Conservation (phyloP, 108 stramenopile genomes). For the Nitzschia sp. region DNA sequence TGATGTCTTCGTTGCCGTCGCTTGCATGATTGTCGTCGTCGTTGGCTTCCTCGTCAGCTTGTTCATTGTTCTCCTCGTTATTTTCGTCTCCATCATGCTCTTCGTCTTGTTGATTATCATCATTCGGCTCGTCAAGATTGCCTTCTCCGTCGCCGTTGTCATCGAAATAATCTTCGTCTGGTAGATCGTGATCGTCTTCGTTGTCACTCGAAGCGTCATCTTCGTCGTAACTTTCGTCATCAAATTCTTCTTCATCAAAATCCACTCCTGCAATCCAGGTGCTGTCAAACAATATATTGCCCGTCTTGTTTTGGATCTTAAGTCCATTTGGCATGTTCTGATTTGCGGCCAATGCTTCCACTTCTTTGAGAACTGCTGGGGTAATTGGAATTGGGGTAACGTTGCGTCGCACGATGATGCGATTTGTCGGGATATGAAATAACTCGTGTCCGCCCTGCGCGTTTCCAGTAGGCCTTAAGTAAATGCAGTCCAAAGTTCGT, state of each 20-base stretch:
- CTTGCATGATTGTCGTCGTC: too few relatives aligned
- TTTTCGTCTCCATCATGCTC: conserved; percentile 1
- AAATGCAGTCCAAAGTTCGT: conserved; percentile 37
- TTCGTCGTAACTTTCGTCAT: conserved; percentile 2
- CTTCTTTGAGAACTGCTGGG: too few relatives aligned
- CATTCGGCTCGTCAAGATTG: neutral
- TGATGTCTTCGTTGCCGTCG: too few relatives aligned
- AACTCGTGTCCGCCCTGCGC: conserved; percentile 43
- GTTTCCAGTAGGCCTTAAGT: conserved; percentile 26
- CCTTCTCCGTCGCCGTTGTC: too few relatives aligned
- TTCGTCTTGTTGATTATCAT: neutral
- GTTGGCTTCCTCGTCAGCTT: conserved; percentile 29
- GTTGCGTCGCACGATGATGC: conserved; percentile 12
- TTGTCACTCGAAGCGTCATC: conserved; percentile 3
- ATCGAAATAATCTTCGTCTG: conserved; percentile 12
- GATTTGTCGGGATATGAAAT: conserved; percentile 24
- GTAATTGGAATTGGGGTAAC: conserved; percentile 34
- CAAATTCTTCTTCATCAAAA: neutral
- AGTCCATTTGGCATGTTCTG: conserved; percentile 3
- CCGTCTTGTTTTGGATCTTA: neutral
- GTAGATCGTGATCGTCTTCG: conserved; percentile 4
- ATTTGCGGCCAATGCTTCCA: too few relatives aligned
- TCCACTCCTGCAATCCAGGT: neutral
- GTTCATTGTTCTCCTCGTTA: neutral
- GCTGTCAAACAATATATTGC: neutral